A percentile compares a stretch with the other conserved stretches of the same genome.
Evolutionary conservation across 1,284 basidiomycete species (phyloP).

Genomic region (Moesziomyces sp.): DNA sequence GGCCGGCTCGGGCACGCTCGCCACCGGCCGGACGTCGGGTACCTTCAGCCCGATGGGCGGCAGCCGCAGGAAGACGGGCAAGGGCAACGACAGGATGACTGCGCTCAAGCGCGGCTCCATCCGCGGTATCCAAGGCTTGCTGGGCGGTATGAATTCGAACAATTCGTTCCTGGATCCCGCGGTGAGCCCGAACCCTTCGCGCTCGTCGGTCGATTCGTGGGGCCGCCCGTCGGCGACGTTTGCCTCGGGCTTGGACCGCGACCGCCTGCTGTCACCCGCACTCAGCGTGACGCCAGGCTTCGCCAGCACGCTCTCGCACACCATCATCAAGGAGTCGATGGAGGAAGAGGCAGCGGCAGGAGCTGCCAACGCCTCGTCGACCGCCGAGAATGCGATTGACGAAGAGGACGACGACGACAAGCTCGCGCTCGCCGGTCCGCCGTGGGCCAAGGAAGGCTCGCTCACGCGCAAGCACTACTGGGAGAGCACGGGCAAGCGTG

Average conservation of each 20-base stretch:
- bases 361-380: slow-evolving; percentile 68
- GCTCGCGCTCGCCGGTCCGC: slow-evolving; percentile 89
- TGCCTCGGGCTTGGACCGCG: slow-evolving; percentile 8
- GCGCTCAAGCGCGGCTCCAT: slow-evolving; percentile 90
- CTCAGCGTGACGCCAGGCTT: slow-evolving; percentile 79
- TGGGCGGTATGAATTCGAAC: slow-evolving; percentile 68
- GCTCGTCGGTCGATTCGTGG: slow-evolving; percentile 46
- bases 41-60: slow-evolving; percentile 18
- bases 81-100: slow-evolving; percentile 71
- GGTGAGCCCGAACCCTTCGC: slow-evolving; percentile 33
- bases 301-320: slow-evolving; percentile 92
- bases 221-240: slow-evolving; percentile 23
- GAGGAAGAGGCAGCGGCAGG: slow-evolving; percentile 78
- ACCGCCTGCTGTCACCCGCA: slow-evolving; percentile 13
- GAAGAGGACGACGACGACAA: slow-evolving; percentile 78
- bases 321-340: slow-evolving; percentile 91
- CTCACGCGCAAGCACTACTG: slow-evolving; percentile 93
- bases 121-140: slow-evolving; percentile 81
- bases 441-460: slow-evolving; percentile 98
- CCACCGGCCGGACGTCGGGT: slow-evolving; percentile 19
- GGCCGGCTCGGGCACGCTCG: slow-evolving; percentile 3
- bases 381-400: slow-evolving; percentile 45
- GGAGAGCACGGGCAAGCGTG: slow-evolving; percentile 82
- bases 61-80: slow-evolving; percentile 27
- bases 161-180: slow-evolving; percentile 5